Conservation (phyloP, 1,284 basidiomycete genomes). For the Takashimella tepidaria region DNA sequence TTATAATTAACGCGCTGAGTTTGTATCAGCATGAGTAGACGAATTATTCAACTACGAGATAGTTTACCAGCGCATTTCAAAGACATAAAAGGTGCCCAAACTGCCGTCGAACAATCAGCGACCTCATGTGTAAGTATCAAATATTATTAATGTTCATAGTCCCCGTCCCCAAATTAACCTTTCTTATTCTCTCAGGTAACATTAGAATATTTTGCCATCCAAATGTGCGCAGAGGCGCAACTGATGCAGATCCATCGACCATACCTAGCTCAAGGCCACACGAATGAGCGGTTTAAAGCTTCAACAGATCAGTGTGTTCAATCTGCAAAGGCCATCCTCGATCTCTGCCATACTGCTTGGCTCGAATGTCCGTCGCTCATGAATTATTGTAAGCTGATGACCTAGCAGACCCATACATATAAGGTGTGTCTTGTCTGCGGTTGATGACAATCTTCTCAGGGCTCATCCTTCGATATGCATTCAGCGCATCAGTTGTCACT, state of each 20-base stretch:
- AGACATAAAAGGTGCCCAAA: not conserved
- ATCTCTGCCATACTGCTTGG: not conserved
- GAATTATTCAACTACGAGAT: not conserved
- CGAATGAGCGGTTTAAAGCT: not conserved
- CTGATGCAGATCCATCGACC: not conserved
- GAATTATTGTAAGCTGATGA: not conserved
- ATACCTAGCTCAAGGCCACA: not conserved
- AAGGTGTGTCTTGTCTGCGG: too few relatives aligned
- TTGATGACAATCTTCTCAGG: not conserved
- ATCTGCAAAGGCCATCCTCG: not conserved
- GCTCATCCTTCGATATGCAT: not conserved
- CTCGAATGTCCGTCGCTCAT: not conserved
- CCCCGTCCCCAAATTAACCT: too few relatives aligned
- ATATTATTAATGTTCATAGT: not conserved
- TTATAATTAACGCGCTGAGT: too few relatives aligned
- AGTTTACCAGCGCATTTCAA: not conserved
- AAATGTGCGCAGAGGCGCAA: not conserved
- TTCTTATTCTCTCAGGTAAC: too few relatives aligned
- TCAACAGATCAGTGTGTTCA: not conserved
- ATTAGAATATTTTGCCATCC: not conserved
- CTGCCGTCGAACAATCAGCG: not conserved
- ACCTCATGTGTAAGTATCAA: not conserved
- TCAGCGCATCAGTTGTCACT: not conserved
- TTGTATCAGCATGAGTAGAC: not conserved
- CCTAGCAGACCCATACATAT: too few relatives aligned